Base-by-base conservation (phyloP, 306 rosid species). In the Prunus mongolica region DNA sequence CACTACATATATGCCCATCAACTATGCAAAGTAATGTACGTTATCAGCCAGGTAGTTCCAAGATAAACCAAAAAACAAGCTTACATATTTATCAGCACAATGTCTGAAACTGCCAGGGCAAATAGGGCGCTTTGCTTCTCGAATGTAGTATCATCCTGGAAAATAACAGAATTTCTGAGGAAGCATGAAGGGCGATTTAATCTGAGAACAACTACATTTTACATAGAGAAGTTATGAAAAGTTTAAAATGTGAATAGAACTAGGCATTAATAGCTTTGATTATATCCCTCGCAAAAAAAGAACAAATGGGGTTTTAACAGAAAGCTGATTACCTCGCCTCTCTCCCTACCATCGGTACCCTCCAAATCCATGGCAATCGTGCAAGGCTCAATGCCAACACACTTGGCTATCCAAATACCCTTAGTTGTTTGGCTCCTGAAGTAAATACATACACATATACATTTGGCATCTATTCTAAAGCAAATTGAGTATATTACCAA, bases 281-380 rank as follows among this genome's bases (percentile, higher is more conserved):
- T 30, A 32, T 64, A 9, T 13, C 16, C 41, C 41, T 34, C 41
- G 2, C 8, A 2, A 13, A 6, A n/a, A 14, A 0, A 65, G 3
- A 56, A 38, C 60, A 65, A 80, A 65, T 12, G 80, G 24, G 58
- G 22, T 66, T 15, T 25, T 16, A 68, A 30, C 20, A 28, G 55
- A 67, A 50, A 71, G 32, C 19, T 24, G 6, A 71, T 80, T 86
- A 93, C 98, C 98, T 91, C 97, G 47, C 97, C 98, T 79, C 98
- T 83, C 84, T 93, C 98, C 63, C 98, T 88, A 76, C 98, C 94
- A 90, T 93, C 98, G 16, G 97, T 93, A n/a, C 98, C 98, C 88
- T 93, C 98, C 82, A 93, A 87, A 89, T 93, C 98, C 98, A 93
- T 88, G 78, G 87, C 97, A 78, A 93, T 78, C 25, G 98, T 93